Conservation (phyloP, 1,284 basidiomycete species). For the Sporisorium sorghi region DNA sequence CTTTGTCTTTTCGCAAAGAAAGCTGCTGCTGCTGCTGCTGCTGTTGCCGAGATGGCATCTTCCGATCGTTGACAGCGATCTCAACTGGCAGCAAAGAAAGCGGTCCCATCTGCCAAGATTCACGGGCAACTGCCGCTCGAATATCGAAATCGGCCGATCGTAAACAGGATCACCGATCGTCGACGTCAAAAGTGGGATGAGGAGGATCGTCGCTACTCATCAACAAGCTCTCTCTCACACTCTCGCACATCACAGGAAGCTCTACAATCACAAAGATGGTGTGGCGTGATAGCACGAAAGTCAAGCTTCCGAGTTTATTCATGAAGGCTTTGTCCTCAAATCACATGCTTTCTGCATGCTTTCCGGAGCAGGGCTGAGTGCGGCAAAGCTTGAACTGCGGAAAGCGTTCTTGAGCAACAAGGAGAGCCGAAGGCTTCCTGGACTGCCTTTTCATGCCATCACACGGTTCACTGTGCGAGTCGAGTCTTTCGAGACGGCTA, state of each 20-base stretch:
- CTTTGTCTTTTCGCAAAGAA: constrained; percentile 2
- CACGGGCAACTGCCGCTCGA: too few species aligned
- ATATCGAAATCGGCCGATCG: too few species aligned
- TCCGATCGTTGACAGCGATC: constrained; percentile 13
- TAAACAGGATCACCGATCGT: neutral
- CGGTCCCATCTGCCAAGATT: too few species aligned
- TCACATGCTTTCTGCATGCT: neutral
- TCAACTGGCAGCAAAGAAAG: constrained; percentile 8
- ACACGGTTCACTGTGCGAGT: neutral
- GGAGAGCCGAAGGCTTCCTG: too few species aligned
- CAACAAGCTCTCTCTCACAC: neutral
- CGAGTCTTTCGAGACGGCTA: neutral
- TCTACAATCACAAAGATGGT: neutral
- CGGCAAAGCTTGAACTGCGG: neutral
- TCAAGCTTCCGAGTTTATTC: neutral
- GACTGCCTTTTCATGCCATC: too few species aligned
- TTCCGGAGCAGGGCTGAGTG: neutral
- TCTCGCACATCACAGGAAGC: neutral
- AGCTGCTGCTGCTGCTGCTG: neutral
- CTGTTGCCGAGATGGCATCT: neutral
- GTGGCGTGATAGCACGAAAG: neutral
- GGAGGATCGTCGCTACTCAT: constrained; percentile 3
- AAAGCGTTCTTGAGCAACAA: neutral
- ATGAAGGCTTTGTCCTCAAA: constrained; percentile 2
- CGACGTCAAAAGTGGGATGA: neutral